Conservation (phyloP, 495 filamentous ascomycete species). For the Neurospora africana region DNA sequence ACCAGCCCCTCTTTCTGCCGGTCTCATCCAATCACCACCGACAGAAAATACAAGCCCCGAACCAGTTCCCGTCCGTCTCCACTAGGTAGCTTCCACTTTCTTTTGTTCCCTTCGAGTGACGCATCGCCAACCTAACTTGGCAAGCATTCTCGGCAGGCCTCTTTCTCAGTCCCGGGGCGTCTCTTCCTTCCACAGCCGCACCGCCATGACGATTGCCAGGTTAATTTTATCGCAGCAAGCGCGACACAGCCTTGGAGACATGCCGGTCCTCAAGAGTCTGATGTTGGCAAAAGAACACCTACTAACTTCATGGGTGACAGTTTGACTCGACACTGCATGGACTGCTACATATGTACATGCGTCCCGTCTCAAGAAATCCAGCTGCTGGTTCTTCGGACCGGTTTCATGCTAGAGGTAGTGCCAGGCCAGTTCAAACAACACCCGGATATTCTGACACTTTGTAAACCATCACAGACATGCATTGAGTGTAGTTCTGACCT, state of each 20-base stretch:
- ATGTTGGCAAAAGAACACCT: not conserved
- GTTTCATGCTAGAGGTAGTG: not conserved
- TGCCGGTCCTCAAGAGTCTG: not conserved
- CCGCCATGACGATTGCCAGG: not conserved
- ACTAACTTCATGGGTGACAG: not conserved
- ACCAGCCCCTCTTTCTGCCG: not conserved
- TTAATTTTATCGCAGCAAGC: not conserved
- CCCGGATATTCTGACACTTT: not conserved
- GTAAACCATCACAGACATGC: not conserved
- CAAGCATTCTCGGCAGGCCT: not conserved
- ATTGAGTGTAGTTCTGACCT: not conserved
- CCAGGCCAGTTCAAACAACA: not conserved
- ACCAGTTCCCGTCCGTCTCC: not conserved
- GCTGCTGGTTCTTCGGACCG: not conserved
- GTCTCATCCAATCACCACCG: not conserved
- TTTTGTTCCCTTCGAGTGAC: not conserved
- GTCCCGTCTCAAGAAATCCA: not conserved
- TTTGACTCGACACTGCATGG: not conserved
- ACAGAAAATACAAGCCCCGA: not conserved
- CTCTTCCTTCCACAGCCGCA: not conserved
- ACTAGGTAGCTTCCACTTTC: not conserved
- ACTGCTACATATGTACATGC: not conserved
- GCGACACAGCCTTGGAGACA: not conserved
- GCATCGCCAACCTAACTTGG: not conserved
- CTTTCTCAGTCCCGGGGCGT: not conserved